Evolutionary conservation across 305 asterid species (phyloP).

Genomic region (Solanum hybrid): DNA sequence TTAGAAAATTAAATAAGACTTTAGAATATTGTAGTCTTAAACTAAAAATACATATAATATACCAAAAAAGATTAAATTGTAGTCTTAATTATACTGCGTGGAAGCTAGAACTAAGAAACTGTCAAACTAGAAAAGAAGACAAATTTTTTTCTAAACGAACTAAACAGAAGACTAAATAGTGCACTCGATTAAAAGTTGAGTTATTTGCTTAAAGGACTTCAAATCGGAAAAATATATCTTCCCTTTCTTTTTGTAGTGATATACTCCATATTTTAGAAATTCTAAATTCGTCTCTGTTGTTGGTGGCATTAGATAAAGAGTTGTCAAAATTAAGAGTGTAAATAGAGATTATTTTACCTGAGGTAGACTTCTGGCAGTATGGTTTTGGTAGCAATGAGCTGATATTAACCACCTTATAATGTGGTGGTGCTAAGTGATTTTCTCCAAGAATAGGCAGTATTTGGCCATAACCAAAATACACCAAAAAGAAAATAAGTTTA

Average conservation of each 20-base stretch:
- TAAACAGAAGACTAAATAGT: not conserved
- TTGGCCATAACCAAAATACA: not conserved
- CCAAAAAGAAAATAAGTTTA: not conserved
- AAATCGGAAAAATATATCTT: fast-evolving
- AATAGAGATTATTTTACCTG: not conserved
- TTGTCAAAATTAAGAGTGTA: too few relatives aligned
- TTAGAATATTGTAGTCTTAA: too few relatives aligned
- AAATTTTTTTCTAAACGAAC: too few relatives aligned
- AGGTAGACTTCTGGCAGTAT: not conserved
- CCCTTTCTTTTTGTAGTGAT: not conserved
- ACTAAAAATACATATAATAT: too few relatives aligned
- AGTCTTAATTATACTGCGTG: too few relatives aligned
- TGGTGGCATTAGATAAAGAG: too few relatives aligned
- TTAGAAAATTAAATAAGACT: too few relatives aligned
- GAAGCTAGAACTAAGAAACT: not conserved
- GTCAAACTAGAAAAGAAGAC: not conserved
- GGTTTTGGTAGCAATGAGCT: not conserved
- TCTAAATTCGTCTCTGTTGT: not conserved
- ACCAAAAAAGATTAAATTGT: too few relatives aligned
- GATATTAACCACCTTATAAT: not conserved
- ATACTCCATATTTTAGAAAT: not conserved
- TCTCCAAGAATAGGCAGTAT: not conserved
- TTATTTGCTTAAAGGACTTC: not conserved
- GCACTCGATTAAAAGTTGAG: not conserved
- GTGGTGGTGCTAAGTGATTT: not conserved